Percentiles rank a stretch among this genome's conserved stretches.
Conservation (phyloP, 495 filamentous ascomycete genomes). For the Aspergillus bridgeri region DNA sequence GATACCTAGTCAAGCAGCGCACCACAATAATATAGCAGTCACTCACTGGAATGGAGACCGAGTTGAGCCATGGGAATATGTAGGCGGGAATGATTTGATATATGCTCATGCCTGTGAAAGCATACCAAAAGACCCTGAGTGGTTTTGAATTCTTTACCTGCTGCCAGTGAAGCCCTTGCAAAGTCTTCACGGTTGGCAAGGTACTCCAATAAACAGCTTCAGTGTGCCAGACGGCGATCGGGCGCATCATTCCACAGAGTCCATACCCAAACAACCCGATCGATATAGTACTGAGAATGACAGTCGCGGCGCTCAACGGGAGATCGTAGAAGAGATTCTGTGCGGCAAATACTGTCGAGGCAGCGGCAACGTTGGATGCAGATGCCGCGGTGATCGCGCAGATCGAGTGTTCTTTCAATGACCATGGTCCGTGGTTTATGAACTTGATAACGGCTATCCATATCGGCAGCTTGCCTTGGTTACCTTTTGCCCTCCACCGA, state of each 20-base stretch:
- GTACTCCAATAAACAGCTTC: constrained; percentile 44
- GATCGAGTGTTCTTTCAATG: constrained; percentile 33
- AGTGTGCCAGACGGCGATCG: constrained; percentile 50
- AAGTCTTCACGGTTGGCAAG: constrained; percentile 27
- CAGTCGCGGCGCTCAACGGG: constrained; percentile 20
- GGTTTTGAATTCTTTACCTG: constrained; percentile 27
- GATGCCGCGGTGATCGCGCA: constrained; percentile 29
- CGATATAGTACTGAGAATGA: constrained; percentile 31
- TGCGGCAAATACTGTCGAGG: constrained; percentile 23
- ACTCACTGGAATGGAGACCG: constrained; percentile 48
- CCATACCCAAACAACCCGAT: constrained; percentile 51
- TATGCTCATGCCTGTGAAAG: constrained; percentile 28
- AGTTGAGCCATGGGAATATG: constrained; percentile 51
- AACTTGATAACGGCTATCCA: constrained; percentile 22
- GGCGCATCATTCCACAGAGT: constrained; percentile 49
- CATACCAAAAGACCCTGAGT: constrained; percentile 31
- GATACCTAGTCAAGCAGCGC: too few relatives aligned
- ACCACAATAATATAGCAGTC: not conserved
- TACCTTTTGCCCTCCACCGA: constrained; percentile 23
- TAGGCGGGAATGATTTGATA: constrained; percentile 58
- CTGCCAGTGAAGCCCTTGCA: constrained; percentile 35
- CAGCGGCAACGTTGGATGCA: constrained; percentile 21
- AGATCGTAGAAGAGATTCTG: constrained; percentile 34
- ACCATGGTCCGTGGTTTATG: constrained; percentile 30
- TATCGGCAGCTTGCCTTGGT: constrained; percentile 20